Evolutionary conservation across 2,329 filamentous ascomycete species (phyloP), one percentile per base, ranked within the genome.

Genomic region (Coniochaeta ligniaria): DNA sequence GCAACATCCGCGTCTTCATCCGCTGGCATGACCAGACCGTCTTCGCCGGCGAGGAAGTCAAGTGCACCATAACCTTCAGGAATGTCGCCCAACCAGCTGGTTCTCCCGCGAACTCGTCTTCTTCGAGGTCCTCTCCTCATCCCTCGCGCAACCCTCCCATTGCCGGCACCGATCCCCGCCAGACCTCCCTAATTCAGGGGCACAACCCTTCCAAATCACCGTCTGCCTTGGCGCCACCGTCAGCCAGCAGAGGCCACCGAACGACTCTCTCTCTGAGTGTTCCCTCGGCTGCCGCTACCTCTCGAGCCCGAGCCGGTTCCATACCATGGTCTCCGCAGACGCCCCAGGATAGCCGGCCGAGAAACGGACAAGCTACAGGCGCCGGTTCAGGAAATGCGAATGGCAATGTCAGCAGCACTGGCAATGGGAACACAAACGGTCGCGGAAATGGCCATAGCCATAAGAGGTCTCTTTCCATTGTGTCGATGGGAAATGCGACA

Each of bases 21-120:
- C 88, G 89, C 78, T 99, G 94, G 90, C 89, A 92, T 74, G 91
- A 96, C 72, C 88, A 94, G 74, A 93, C 91, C 63, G 91, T 99
- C 69, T 99, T 98, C 77, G 91, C 95, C 61, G 95, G 95, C 75
- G 95, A 99, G 80, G 90, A 96, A 71, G 85, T 98, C 71, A 91
- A 93, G 77, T 98, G 95, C 76, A 92, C 88, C 66, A 96, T 99
- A 74, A 97, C 91, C 58, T 99, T 99, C 78, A 94, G 90, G 76
- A 99, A 99, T 73, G 83, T 93, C 64, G 82, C 85, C 47, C 57
- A 77, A 76, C 43, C 65, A 73, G 60, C 63, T 20, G 64, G 60
- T 54, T 60, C 60, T 60, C 20, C 64, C 62, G 50, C 64, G 58
- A 59, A 71, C 60, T 63, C 67, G 60, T 66, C 65, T 58, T 52